Base-by-base conservation (phyloP, 2,329 filamentous ascomycete genomes). In the Aspergillus quadrilineatus region DNA sequence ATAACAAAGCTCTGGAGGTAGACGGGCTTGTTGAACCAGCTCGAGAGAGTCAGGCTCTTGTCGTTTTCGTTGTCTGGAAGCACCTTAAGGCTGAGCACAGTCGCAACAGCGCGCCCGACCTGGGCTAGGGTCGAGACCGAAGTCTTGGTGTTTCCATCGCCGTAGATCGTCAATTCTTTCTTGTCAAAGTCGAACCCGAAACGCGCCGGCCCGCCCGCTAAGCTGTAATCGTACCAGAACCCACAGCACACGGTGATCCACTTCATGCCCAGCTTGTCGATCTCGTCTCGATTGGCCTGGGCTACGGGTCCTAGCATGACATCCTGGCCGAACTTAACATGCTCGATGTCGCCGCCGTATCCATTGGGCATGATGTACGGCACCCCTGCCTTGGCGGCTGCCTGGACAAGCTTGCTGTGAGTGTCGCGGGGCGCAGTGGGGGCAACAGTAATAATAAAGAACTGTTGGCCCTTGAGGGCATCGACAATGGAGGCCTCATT, bases 101-200 rank as follows among this genome's bases (percentile, higher is more conserved):
- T 71, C 1, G 83, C 83, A 10, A 86, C 75, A 0, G 82, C 84
- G 61, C 76, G 66, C 60, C 79, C 79, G 63, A 79, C 73, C 71
- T 88, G 85, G 5, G 73, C 62, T 78, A 82, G 85, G 0, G 87
- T 89, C 10, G 80, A 83, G 0, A 75, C 81, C 59, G 80, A 82
- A 65, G 84, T 83, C 58, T 73, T 78, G 2, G 76, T 79, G 17
- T 77, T 78, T 0, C 87, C 87, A 29, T 84, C 81, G 58, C 85
- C 84, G 56, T 77, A 83, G n/a, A 83, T 65, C 0, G 75, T 79
- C 9, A 78, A 65, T 5, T 65, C 67, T 0, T 69, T 69, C 39
- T 77, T 73, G 6, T 69, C 61, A 44, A 84, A 70, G 53, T 83
- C 79, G 66, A 84, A 81, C 1, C 82, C 82, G 57, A 73, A 82